Evolutionary conservation across 2,329 filamentous ascomycete genomes (phyloP), one percentile per base, ranked within the genome.

Genomic region (Penicillium verrucosum): DNA sequence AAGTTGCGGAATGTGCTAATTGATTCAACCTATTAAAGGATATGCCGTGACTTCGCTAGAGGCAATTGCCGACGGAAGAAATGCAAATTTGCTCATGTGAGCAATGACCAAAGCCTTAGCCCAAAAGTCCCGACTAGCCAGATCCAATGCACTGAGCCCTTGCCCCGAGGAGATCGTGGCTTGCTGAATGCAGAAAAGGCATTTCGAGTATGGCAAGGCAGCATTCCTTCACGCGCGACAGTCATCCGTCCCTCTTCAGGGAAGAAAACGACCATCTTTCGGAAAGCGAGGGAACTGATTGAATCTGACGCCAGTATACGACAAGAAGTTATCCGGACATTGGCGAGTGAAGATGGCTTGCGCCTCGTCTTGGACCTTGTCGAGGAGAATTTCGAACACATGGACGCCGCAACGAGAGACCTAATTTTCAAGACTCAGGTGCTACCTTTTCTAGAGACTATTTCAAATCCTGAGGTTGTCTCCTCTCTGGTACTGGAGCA

Each of bases 401-500:
- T 61, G 44, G 37, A 64, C 59, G 36, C 57, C 25, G n/a, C 51
- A 36, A 56, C 51, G 11, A 64, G 58, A 49, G 51, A 52, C 6
- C 14, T 57, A 16, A 56, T 68, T 5, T 64, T 70, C 25, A 32
- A 45, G 14, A 62, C 58, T 6, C 59, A 72, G 51, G 65, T 77
- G 27, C 58, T 78, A 12, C 77, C 77, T 0, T 75, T 81, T 49
- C 67, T 80, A 36, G 62, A 70, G 45, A 73, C 70, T 6, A 68
- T 81, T 29, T 73, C 77, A 1, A 68, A 79, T 58, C 65, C 71
- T 0, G 69, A 75, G 37, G 70, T 81, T 1, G 60, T 77, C 25
- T 69, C 69, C 6, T 80, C 78, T 0, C 56, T 77, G 11, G 64
- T 79, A 2, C 60, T 80, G 5, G 75, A 80, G 56, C 66, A 70